Evolutionary conservation across 1,284 basidiomycete species (phyloP).

Genomic region (Ustilago bromivora): DNA sequence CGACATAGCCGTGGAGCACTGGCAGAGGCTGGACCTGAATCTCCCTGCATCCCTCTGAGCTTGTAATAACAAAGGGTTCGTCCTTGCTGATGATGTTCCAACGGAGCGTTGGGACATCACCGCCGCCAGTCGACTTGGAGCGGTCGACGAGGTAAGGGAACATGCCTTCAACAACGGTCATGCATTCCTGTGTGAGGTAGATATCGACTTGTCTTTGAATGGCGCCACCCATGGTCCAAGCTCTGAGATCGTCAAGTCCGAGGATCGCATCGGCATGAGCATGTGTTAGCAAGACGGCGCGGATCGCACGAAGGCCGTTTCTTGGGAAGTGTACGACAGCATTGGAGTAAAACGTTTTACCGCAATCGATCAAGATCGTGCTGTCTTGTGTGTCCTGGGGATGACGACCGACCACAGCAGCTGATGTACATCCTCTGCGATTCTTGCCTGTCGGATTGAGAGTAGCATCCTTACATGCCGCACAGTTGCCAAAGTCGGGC

Average conservation of each 20-base stretch:
- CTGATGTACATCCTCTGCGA: conserved; percentile 58
- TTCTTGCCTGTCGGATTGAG: conserved; percentile 57
- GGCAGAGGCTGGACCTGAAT: conserved; percentile 54
- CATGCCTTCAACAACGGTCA: conserved; percentile 53
- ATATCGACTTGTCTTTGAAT: conserved; percentile 63
- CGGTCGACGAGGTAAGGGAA: conserved; percentile 66
- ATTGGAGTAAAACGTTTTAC: conserved; percentile 65
- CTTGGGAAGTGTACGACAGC: conserved; percentile 49
- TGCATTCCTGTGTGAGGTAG: conserved; percentile 60
- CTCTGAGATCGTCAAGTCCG: conserved; percentile 63
- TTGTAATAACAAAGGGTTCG: conserved; percentile 34
- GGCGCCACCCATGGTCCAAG: conserved; percentile 64
- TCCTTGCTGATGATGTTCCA: conserved; percentile 64
- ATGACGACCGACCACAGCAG: conserved; percentile 45
- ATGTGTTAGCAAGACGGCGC: conserved; percentile 65
- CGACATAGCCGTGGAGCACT: conserved; percentile 60
- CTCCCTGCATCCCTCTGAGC: conserved; percentile 22
- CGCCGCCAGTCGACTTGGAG: conserved; percentile 61
- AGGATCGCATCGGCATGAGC: conserved; percentile 67
- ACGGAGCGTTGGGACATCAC: conserved; percentile 61
- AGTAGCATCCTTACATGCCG: conserved; percentile 58
- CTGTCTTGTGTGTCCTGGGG: conserved; percentile 26
- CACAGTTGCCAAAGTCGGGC: conserved; percentile 48
- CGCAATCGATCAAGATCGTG: conserved; percentile 66
- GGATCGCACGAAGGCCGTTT: conserved; percentile 53